Conservation (phyloP, 2,329 filamentous ascomycete species). For the Leptodontidium sp. region DNA sequence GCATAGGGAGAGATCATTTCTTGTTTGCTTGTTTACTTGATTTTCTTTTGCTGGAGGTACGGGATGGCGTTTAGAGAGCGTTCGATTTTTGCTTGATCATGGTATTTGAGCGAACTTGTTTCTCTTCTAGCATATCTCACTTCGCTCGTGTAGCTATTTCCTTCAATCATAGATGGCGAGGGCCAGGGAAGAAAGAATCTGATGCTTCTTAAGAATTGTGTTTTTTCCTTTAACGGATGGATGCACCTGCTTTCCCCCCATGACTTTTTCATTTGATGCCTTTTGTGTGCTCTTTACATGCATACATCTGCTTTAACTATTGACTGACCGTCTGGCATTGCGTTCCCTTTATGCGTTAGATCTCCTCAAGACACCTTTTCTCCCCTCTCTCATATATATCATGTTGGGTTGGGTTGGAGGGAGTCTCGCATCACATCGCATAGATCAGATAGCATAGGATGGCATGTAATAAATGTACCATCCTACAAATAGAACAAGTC, state of each 20-base stretch:
- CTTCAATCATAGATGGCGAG: not conserved
- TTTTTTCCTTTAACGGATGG: no score
- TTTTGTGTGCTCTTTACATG: no score
- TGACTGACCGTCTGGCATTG: no score
- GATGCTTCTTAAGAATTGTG: not conserved
- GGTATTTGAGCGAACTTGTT: slow-evolving; percentile 8
- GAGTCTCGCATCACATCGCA: not conserved
- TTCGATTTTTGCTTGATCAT: not conserved
- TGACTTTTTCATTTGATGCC: not conserved
- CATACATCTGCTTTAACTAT: no score
- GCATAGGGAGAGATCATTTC: not conserved
- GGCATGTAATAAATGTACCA: not conserved
- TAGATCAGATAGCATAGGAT: not conserved
- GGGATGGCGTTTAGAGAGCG: not conserved
- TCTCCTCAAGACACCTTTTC: not conserved
- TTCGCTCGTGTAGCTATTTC: not conserved
- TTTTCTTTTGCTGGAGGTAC: not conserved
- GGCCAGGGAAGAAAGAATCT: not conserved
- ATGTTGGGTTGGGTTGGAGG: not conserved
- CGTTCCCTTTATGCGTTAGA: no score
- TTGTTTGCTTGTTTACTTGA: not conserved
- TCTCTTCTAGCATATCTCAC: not conserved
- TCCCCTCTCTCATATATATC: not conserved
- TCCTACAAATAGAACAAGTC: not conserved
- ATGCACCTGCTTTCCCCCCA: not conserved